Evolutionary conservation across 2,329 filamentous ascomycete genomes (phyloP).

Genomic region (Pseudocercospora macadamiae): DNA sequence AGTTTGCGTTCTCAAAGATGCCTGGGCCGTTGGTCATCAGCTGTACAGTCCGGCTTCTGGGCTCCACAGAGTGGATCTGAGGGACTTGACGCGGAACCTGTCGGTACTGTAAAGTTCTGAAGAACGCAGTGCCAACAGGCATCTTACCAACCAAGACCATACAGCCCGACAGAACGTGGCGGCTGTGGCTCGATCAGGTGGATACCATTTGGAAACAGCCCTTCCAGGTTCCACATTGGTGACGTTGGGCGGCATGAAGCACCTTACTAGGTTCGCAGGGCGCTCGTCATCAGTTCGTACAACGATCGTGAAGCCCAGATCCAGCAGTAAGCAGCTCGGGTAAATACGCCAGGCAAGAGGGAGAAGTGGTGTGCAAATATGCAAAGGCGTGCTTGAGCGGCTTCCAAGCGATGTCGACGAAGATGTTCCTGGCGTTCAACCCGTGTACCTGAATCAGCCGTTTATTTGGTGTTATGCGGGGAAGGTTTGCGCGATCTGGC

Average conservation of each 20-base stretch:
- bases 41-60: neutral
- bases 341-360: neutral
- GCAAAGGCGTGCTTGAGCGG: neutral
- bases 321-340: neutral
- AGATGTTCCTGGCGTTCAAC: conserved; percentile 6
- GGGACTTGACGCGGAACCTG: neutral
- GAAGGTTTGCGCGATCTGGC: conserved; percentile 11
- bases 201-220: conserved; percentile 14
- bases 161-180: neutral
- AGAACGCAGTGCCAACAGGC: neutral
- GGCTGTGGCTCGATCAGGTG: conserved; percentile 12
- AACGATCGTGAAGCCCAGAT: neutral
- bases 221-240: conserved; percentile 14
- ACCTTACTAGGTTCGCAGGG: conserved; percentile 5
- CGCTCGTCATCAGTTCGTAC: conserved; percentile 8
- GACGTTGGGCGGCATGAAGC: conserved; percentile 20
- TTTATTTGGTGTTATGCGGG: conserved; percentile 21
- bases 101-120: neutral
- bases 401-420: conserved; percentile 5
- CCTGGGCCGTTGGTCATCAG: neutral
- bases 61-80: neutral
- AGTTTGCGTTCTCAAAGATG: neutral
- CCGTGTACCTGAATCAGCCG: conserved; percentile 17
- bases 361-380: neutral
- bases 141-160: neutral